Evolutionary conservation across 495 filamentous ascomycete genomes (phyloP), one percentile per base, ranked within the genome.

Genomic region (Antarctomyces pellizariae): DNA sequence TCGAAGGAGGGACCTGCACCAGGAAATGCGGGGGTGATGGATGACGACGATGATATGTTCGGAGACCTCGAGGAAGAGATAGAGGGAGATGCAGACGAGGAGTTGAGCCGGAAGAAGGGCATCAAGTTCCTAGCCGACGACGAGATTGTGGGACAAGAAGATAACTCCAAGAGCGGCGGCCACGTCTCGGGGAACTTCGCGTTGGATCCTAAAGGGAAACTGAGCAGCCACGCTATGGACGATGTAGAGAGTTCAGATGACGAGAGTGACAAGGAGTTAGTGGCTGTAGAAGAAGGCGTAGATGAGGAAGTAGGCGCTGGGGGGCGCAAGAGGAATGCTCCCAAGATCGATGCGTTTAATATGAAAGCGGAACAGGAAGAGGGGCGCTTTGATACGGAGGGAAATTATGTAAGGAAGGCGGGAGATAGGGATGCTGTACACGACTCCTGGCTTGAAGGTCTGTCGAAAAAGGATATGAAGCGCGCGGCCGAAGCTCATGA

Each of bases 311-410:
- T 97, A 16, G 89, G 89, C 2, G 70, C 75, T 2, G 89, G 86
- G 4, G 71, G 69, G 1, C 71, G 82, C 37, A 95, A 93, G 49
- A 82, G 75, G 44, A 78, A 90, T 45, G 89, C 89, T 9, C 86
- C 86, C n/a, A 71, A 86, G 38, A 57, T 95, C 14, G 86, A 93
- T 48, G 86, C 82, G 0, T 97, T 97, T 59, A 92, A 97, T 41
- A 82, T 97, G 65, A 67, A 61, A 25, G 50, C 57, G 3, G 86
- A 97, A 48, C 69, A 82, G 41, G 89, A 97, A 45, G 86, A 95
- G 41, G 86, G 86, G 0, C 57, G 66, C 7, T 95, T 92, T 39
- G 86, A 97, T 42, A 75, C 76, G 29, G 53, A 66, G 9, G 86
- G 86, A 2, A 95, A 93, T 43, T 97, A 60, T 44, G 67, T 97